Conservation (phyloP, 2,329 filamentous ascomycete species). For the Fusarium newnesense region DNA sequence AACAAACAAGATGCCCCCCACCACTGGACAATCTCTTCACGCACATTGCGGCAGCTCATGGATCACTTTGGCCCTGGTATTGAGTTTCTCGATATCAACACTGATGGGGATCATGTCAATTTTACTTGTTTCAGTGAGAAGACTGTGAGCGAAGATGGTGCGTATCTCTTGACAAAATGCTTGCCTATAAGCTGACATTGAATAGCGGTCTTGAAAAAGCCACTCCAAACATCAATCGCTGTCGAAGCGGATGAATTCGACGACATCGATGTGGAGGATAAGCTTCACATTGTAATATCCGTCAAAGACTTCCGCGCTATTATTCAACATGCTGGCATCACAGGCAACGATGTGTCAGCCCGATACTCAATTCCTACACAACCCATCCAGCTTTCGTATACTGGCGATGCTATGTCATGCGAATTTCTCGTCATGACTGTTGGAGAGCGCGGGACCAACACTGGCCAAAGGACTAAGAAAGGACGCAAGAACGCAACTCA, state of each 20-base stretch:
- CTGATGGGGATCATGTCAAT: slow-evolving; percentile 77
- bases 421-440: slow-evolving; percentile 87
- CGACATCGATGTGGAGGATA: slow-evolving; percentile 77
- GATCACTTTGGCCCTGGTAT: slow-evolving; percentile 85
- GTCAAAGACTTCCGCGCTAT: slow-evolving; percentile 87
- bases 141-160: slow-evolving; percentile 69
- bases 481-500: slow-evolving; percentile 53
- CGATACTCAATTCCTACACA: slow-evolving; percentile 76
- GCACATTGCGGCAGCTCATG: slow-evolving; percentile 77
- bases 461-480: slow-evolving; percentile 60
- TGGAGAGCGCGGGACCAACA: slow-evolving; percentile 68
- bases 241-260: slow-evolving; percentile 82
- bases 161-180: slow-evolving; percentile 9
- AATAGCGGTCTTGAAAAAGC: slow-evolving; percentile 79
- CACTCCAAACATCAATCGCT: slow-evolving; percentile 81
- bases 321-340: slow-evolving; percentile 77
- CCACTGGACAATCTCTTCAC: slow-evolving; percentile 77
- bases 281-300: slow-evolving; percentile 81
- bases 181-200: slow-evolving; percentile 15
- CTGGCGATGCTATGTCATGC: slow-evolving; percentile 73
- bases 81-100: slow-evolving; percentile 82
- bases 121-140: slow-evolving; percentile 88
- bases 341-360: slow-evolving; percentile 73
- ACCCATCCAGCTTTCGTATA: slow-evolving; percentile 79
- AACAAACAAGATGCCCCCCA: slow-evolving; percentile 73